Evolutionary conservation across 2,329 filamentous ascomycete genomes (phyloP).

Genomic region (Fusarium pilosicola): DNA sequence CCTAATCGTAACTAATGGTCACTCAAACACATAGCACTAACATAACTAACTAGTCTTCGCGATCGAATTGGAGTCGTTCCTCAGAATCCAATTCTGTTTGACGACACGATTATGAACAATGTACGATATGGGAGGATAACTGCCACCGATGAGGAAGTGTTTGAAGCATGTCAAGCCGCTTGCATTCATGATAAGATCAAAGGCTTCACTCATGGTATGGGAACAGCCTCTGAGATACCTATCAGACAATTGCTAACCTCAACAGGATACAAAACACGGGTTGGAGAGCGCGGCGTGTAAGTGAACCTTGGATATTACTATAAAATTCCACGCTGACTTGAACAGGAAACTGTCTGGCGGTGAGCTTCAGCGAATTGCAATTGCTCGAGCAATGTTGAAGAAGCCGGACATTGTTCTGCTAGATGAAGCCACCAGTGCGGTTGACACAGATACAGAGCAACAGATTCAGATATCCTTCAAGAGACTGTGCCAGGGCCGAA

Average conservation of each 20-base stretch:
- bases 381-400: slow-evolving; percentile 78
- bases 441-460: slow-evolving; percentile 76
- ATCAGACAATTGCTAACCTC: slow-evolving; percentile 15
- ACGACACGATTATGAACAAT: slow-evolving; percentile 69
- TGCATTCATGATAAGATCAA: slow-evolving; percentile 68
- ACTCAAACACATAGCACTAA: slow-evolving; percentile 31
- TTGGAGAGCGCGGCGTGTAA: slow-evolving; percentile 62
- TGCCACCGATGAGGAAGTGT: slow-evolving; percentile 65
- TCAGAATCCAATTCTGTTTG: slow-evolving; percentile 65
- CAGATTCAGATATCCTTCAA: slow-evolving; percentile 72
- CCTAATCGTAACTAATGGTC: not conserved
- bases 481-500: slow-evolving; percentile 67
- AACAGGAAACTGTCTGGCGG: slow-evolving; percentile 71
- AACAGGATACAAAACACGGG: slow-evolving; percentile 59
- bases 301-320: slow-evolving; percentile 19
- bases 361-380: slow-evolving; percentile 73
- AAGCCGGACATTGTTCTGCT: slow-evolving; percentile 79
- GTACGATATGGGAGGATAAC: slow-evolving; percentile 65
- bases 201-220: slow-evolving; percentile 60
- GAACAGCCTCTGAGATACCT: too few species aligned
- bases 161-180: slow-evolving; percentile 64
- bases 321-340: slow-evolving; percentile 31
- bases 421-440: slow-evolving; percentile 82
- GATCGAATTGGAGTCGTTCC: slow-evolving; percentile 66
- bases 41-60: slow-evolving; percentile 54